A percentile compares a stretch with the other conserved stretches of the same genome.
phyloP scores from a whole-genome alignment of 345 rosid genomes.

The Gossypium stocksii region DNA sequence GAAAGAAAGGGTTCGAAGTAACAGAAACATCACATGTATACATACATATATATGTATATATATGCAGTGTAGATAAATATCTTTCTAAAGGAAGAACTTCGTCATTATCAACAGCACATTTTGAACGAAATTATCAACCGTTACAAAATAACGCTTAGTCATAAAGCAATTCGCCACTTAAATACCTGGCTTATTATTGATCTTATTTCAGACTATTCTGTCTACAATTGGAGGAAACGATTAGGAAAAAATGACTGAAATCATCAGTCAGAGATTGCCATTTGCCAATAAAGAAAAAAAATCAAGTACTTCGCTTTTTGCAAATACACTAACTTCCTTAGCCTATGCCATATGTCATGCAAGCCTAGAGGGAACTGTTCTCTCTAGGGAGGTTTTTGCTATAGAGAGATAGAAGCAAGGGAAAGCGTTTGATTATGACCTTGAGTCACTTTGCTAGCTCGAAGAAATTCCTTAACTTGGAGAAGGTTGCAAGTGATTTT shows the following conservation, averaged over 20 bases:
- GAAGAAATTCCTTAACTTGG: no score
- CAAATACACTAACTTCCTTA: neutral
- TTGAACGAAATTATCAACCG: neutral
- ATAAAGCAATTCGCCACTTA: slow-evolving; percentile 1
- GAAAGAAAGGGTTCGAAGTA: neutral
- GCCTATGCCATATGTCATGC: neutral
- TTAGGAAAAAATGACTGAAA: neutral
- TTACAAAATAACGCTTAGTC: neutral
- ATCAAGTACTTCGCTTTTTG: neutral
- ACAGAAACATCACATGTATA: neutral
- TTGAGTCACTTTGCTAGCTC: no score
- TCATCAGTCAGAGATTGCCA: neutral
- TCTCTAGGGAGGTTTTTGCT: no score
- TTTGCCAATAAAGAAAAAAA: neutral
- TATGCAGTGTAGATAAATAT: neutral
- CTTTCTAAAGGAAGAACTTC: neutral
- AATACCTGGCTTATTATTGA: neutral
- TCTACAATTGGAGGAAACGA: neutral
- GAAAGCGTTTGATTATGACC: no score
- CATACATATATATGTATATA: neutral
- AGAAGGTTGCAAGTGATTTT: no score
- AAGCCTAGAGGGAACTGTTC: neutral
- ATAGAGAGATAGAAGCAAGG: no score
- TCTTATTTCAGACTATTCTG: neutral
- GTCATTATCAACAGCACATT: neutral